Evolutionary conservation across 1,284 basidiomycete species (phyloP).

Genomic region (Salmacisia buchloeana): DNA sequence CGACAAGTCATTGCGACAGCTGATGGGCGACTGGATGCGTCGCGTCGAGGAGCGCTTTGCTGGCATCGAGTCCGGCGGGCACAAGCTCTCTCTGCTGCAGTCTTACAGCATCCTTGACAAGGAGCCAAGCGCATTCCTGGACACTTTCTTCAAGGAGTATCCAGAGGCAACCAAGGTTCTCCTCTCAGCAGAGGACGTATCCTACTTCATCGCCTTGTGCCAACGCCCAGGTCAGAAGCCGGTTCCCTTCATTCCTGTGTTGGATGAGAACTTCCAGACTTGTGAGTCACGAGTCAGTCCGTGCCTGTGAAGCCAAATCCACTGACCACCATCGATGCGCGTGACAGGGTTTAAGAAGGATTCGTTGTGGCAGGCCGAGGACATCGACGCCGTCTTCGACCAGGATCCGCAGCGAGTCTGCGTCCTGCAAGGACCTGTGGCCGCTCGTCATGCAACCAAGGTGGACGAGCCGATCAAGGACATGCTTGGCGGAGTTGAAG

Average conservation of each 20-base stretch:
- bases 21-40: conserved; percentile 93
- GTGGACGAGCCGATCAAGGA: conserved; percentile 93
- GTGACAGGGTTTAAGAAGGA: conserved; percentile 59
- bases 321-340: neutral
- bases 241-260: conserved; percentile 94
- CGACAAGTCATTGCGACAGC: conserved; percentile 84
- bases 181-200: conserved; percentile 88
- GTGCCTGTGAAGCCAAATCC: conserved; percentile 55
- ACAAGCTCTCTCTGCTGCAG: conserved; percentile 56
- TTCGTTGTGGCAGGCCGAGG: conserved; percentile 95
- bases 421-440: conserved; percentile 93
- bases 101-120: conserved; percentile 79
- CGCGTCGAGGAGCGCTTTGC: conserved; percentile 77
- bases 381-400: conserved; percentile 96
- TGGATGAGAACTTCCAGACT: conserved; percentile 81
- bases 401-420: conserved; percentile 88
- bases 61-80: conserved; percentile 35
- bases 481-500: conserved; percentile 80
- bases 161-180: conserved; percentile 75
- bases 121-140: conserved; percentile 66
- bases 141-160: conserved; percentile 77
- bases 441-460: conserved; percentile 75
- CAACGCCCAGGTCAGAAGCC: conserved; percentile 97
- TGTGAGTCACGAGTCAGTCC: conserved; percentile 91
- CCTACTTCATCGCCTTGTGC: conserved; percentile 88